These are phyloP conservation scores for Buxus sempervirens DNA, from an alignment of 164 flowering plant species.

Conservation along the genomic window DNA sequence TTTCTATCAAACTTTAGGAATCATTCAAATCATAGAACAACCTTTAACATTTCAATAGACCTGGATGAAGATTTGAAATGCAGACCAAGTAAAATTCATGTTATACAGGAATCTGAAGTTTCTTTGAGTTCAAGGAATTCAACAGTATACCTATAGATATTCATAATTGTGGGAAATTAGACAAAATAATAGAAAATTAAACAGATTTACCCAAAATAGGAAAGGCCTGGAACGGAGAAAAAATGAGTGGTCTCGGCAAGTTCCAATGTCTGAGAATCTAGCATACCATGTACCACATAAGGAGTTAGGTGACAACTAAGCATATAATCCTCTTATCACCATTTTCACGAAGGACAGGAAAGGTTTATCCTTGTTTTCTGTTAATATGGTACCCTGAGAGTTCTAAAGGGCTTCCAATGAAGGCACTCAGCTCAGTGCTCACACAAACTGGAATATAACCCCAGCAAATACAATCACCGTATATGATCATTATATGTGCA, in stretches of 20 bases:
- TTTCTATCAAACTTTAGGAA: conserved; percentile 11
- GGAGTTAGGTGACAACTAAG: no score
- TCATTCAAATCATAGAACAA: neutral
- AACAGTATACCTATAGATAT: neutral
- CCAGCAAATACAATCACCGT: neutral
- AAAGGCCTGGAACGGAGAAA: neutral
- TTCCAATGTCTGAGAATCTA: neutral
- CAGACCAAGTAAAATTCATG: neutral
- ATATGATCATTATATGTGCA: neutral
- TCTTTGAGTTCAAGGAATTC: neutral
- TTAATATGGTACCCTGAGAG: neutral
- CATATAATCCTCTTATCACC: neutral
- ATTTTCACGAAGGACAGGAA: neutral
- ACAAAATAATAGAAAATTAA: no score
- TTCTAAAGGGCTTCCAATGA: neutral
- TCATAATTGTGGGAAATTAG: neutral
- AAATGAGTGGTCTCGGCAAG: neutral
- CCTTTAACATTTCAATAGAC: neutral
- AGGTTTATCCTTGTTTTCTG: neutral
- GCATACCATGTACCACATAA: neutral
- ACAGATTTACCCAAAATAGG: neutral
- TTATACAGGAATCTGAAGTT: neutral
- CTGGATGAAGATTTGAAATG: neutral
- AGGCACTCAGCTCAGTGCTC: neutral
- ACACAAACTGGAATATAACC: neutral